Conservation (phyloP, 2,329 filamentous ascomycete species). For the Talaromyces sp. region DNA sequence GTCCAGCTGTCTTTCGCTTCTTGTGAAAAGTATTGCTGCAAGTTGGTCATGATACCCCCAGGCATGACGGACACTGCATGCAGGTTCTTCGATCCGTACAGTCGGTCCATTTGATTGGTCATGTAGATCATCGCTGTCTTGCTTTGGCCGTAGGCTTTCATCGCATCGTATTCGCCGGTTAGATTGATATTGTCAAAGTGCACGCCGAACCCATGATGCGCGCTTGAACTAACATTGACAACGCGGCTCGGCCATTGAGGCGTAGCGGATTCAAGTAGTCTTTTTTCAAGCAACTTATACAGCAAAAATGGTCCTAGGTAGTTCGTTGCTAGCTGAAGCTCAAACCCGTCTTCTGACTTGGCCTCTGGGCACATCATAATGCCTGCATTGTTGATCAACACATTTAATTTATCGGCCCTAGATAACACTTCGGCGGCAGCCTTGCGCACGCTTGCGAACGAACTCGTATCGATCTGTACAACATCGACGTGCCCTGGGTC, state of each 20-base stretch:
- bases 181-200: neutral
- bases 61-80: too few species aligned
- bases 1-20: too few species aligned
- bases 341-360: constrained; percentile 31
- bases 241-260: neutral
- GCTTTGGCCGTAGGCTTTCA: constrained; percentile 1
- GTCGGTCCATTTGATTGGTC: too few species aligned
- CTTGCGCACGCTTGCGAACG: constrained; percentile 37
- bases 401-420: constrained; percentile 23
- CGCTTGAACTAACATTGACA: neutral
- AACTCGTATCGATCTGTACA: constrained; percentile 39
- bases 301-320: constrained; percentile 36
- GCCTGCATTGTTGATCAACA: constrained; percentile 26
- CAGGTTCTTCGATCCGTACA: too few species aligned
- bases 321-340: constrained; percentile 37
- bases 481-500: neutral
- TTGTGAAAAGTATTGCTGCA: too few species aligned
- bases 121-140: too few species aligned
- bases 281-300: constrained; percentile 18
- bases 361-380: constrained; percentile 24
- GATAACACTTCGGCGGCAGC: constrained; percentile 31
- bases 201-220: neutral
- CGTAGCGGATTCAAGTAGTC: neutral
- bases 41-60: too few species aligned
- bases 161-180: neutral